Evolutionary conservation across 1,139 yeast genomes (phyloP), one percentile per base, ranked within the genome.

Genomic region (Kurtzmaniella quercitrusa): DNA sequence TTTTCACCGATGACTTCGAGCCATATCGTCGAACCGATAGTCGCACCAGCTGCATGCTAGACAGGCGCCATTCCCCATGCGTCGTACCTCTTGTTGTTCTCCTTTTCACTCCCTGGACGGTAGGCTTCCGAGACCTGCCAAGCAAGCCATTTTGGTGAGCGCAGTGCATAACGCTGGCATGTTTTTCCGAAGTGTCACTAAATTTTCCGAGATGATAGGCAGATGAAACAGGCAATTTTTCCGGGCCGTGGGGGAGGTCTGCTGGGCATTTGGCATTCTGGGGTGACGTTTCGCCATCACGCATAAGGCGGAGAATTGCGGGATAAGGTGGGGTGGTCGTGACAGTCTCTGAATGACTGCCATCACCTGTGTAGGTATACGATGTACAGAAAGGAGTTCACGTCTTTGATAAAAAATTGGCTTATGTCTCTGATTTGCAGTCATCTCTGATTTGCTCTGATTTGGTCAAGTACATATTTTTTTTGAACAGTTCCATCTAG

Each of bases 211-310:
- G 14, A 17, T 18, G 5, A 19, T 37, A 36, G 14, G 24, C 18
- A 19, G 15, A 36, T 14, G n/a, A 36, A 23, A 17, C 18, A 10
- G 21, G 39, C 9, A 19, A 38, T 23, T 27, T 38, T 38, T 29
- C 36, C 36, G 41, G 5, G 41, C 23, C 34, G 23, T 14, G 25
- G 36, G 41, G 25, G 31, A 21, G 8, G 31, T 7, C 31, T n/a
- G n/a, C n/a, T n/a, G n/a, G n/a, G n/a, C n/a, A 27, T n/a, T 27
- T 7, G 31, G 31, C 31, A 27, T 4, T 27, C 31, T 27, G 31
- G 31, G 31, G 31, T 11, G 31, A n/a, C 12, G 31, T 23, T 11
- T 7, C 27, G 27, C 11, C 27, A 27, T 27, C 31, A n/a, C 31
- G 31, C 31, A 27, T 27, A 10, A 27, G 31, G 31, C 31, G 31